Conservation (phyloP, 2,329 filamentous ascomycete species). For the Aureobasidium sp. region DNA sequence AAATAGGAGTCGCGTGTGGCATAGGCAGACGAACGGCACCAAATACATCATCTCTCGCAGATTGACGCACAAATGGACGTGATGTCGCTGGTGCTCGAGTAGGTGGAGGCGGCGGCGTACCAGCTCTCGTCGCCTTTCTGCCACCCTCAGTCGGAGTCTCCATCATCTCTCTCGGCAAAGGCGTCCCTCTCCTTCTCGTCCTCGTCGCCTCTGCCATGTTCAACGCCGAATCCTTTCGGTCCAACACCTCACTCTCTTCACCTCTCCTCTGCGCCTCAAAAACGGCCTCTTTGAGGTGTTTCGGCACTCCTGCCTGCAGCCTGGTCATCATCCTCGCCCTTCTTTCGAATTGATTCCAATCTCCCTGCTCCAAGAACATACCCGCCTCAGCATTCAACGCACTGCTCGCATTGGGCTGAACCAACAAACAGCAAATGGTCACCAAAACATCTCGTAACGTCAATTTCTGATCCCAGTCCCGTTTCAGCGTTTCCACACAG, state of each 20-base stretch:
- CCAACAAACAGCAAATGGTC: conserved; percentile 55
- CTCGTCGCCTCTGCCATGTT: background rate
- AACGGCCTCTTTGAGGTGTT: conserved; percentile 38
- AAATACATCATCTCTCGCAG: conserved; percentile 24
- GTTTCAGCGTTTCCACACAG: conserved; percentile 58
- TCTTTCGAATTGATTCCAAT: conserved; percentile 48
- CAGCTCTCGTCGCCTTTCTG: conserved; percentile 20
- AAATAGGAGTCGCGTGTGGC: background rate
- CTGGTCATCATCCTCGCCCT: conserved; percentile 55
- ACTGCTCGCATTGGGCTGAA: conserved; percentile 58
- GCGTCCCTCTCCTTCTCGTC: conserved; percentile 14
- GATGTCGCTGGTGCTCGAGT: conserved; percentile 16
- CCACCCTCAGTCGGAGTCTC: conserved; percentile 20
- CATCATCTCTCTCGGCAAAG: conserved; percentile 14
- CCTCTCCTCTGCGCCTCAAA: conserved; percentile 48
- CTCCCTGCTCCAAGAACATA: conserved; percentile 45
- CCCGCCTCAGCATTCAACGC: conserved; percentile 56
- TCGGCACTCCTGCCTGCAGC: conserved; percentile 51
- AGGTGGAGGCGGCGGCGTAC: conserved; percentile 18
- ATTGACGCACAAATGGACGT: conserved; percentile 18
- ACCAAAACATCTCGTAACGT: conserved; percentile 53
- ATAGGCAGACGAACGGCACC: conserved; percentile 7
- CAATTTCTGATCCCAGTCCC: conserved; percentile 53
- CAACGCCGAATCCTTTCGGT: conserved; percentile 5
- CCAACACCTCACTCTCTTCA: conserved; percentile 35